A percentile compares a stretch with the other conserved stretches of the same genome.
phyloP scores from a whole-genome alignment of 2,329 filamentous ascomycete species.

The Colletotrichum sp. region DNA sequence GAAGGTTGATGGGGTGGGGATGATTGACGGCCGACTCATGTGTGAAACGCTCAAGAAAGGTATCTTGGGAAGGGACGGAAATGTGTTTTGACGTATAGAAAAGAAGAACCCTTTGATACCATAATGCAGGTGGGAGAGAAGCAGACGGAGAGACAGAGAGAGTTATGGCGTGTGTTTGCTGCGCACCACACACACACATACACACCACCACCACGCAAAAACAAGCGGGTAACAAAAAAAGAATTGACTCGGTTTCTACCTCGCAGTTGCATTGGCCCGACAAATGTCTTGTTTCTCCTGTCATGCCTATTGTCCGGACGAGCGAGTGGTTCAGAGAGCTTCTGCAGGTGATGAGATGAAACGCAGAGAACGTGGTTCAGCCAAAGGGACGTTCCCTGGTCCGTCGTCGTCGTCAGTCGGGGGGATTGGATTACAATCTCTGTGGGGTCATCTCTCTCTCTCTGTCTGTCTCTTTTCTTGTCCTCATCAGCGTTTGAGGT shows the following conservation, averaged over 20 bases:
- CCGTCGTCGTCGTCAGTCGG: background rate
- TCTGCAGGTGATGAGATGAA: slow-evolving; percentile 17
- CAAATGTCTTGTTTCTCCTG: slow-evolving; percentile 13
- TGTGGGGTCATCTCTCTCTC: background rate
- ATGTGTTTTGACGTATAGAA: background rate
- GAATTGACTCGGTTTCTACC: slow-evolving; percentile 5
- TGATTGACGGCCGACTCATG: slow-evolving; percentile 18
- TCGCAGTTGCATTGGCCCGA: slow-evolving; percentile 7
- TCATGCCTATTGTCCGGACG: slow-evolving; percentile 8
- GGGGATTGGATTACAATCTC: background rate
- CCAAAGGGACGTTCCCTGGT: background rate
- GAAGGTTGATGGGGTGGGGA: background rate
- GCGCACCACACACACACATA: background rate
- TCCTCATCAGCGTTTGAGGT: slow-evolving; percentile 19
- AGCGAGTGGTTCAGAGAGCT: slow-evolving; percentile 15
- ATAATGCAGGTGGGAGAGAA: background rate
- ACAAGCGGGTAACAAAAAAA: background rate
- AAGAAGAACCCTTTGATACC: slow-evolving; percentile 14
- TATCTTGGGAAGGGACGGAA: background rate
- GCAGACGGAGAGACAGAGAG: background rate
- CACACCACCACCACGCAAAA: background rate
- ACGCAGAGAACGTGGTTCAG: background rate
- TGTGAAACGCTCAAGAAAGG: slow-evolving; percentile 4
- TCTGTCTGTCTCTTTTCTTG: background rate
- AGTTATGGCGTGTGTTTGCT: background rate